Base-by-base conservation (phyloP, 345 rosid species). In the Geranium rotundifolium region DNA sequence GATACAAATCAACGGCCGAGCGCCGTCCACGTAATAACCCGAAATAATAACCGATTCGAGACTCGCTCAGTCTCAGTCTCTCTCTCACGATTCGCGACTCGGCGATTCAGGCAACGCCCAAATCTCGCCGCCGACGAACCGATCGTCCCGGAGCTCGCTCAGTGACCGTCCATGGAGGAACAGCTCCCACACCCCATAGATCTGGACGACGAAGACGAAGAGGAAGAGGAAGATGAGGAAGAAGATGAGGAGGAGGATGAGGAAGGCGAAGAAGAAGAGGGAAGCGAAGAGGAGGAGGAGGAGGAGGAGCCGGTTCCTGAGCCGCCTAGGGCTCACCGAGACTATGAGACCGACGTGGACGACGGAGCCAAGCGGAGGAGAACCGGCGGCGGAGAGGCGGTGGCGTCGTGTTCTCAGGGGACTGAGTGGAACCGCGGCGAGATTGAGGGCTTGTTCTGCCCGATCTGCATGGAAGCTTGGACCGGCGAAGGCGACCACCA, bases 391-490 rank as follows among this genome's bases (percentile, higher is more conserved):
- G 72, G 66, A 59, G 65, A 37, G 17, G 31, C 30, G 8, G 58
- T 15, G 23, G 75, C 64, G 20, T 74, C 65, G 4, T 17, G 52
- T 54, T 78, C 85, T 57, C 88, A 80, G 57, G 83, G 70, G 6
- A 78, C 68, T 61, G 82, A 72, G 63, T 78, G 79, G 81, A 79
- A 72, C 57, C 76, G 67, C 6, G 61, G 63, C 17, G 90, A 89
- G 5, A 66, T 77, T 29, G 98, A 91, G 14, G 95, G 89, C 29
- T 72, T 79, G 50, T 81, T 76, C 34, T 91, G 96, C 71, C 75
- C 90, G 8, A 89, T 91, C 46, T 91, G 98, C 39, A 78, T 89
- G 90, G 92, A 91, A 56, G 72, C 81, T 58, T 89, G 96, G 92
- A 80, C 92, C 13, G 74, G 69, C 29, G 69, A 61, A 27, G 95